A percentile compares a stretch with the other conserved stretches of the same genome.
Evolutionary conservation across 768 basidiomycete genomes (phyloP).

Genomic region (Pholiota microspora): DNA sequence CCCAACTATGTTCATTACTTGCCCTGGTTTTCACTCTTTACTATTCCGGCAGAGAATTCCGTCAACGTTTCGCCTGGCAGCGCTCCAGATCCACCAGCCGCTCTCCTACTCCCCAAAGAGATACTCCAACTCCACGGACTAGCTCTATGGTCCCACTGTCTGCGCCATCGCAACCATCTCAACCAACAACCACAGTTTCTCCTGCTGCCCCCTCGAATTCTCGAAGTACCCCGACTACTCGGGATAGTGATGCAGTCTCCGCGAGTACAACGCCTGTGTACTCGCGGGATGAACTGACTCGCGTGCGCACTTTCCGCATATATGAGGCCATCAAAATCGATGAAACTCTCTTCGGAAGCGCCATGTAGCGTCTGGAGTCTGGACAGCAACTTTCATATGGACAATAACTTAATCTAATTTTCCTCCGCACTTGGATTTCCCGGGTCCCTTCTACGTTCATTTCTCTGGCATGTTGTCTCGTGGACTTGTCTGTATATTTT

Average conservation of each 20-base stretch:
- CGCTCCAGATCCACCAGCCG: background rate
- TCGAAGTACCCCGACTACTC: background rate
- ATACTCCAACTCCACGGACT: conserved; percentile 9
- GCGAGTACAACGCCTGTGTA: conserved; percentile 20
- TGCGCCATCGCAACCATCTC: background rate
- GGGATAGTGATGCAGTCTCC: background rate
- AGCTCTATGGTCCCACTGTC: background rate
- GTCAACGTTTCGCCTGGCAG: conserved; percentile 12
- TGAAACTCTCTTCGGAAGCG: conserved; percentile 19
- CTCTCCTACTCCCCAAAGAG: conserved; percentile 1
- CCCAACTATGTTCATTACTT: background rate
- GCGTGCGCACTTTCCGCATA: conserved; percentile 52
- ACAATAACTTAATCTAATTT: too few relatives aligned
- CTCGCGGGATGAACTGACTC: conserved; percentile 39
- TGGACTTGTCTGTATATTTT: too few relatives aligned
- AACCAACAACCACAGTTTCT: background rate
- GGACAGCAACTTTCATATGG: too few relatives aligned
- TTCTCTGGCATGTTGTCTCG: too few relatives aligned
- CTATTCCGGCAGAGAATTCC: conserved; percentile 21
- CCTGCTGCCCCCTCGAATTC: background rate
- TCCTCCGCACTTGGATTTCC: too few relatives aligned
- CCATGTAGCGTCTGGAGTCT: conserved; percentile 7
- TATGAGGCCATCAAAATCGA: conserved; percentile 49
- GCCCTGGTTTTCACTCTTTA: background rate
- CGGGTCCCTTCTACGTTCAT: too few relatives aligned